Percentiles rank a stretch among this genome's conserved stretches.
Evolutionary conservation across 176 grass and related monocot species (phyloP).

Genomic region (Poa annua): DNA sequence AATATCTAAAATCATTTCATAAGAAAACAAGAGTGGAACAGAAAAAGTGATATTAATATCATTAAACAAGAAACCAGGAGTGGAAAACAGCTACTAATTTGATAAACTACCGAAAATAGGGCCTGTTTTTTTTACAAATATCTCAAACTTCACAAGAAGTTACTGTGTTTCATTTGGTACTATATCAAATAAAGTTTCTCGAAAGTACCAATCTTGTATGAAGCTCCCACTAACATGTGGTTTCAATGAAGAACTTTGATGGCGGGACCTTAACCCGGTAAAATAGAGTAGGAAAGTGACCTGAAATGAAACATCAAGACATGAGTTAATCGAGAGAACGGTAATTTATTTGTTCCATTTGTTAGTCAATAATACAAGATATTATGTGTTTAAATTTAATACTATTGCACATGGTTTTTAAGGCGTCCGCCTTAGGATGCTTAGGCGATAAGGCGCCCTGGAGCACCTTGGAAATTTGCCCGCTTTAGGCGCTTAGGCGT

Average conservation of each 20-base stretch:
- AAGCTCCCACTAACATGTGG: slow-evolving; percentile 77
- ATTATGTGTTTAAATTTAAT: neutral
- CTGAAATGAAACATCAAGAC: slow-evolving; percentile 48
- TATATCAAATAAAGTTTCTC: slow-evolving; percentile 11
- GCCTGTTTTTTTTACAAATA: slow-evolving; percentile 7
- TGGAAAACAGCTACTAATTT: slow-evolving; percentile 1
- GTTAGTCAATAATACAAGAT: neutral
- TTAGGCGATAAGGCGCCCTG: too few species aligned
- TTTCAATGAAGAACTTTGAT: slow-evolving; percentile 80
- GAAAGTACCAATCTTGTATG: slow-evolving; percentile 86
- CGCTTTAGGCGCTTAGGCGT: too few species aligned
- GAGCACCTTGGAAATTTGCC: too few species aligned
- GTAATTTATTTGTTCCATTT: too few species aligned
- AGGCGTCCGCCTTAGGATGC: too few species aligned
- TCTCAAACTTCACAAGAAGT: neutral
- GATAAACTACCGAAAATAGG: neutral
- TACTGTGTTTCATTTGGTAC: slow-evolving; percentile 1
- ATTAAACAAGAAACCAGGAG: slow-evolving; percentile 13
- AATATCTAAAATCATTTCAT: neutral
- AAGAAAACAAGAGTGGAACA: slow-evolving; percentile 2
- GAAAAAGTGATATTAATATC: slow-evolving; percentile 28
- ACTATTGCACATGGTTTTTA: neutral
- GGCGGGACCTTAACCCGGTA: slow-evolving; percentile 59
- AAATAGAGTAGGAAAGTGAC: slow-evolving; percentile 66
- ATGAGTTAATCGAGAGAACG: neutral